Evolutionary conservation across 2,329 filamentous ascomycete genomes (phyloP), one percentile per base, ranked within the genome.

Genomic region (Lasiodiplodia sp.): DNA sequence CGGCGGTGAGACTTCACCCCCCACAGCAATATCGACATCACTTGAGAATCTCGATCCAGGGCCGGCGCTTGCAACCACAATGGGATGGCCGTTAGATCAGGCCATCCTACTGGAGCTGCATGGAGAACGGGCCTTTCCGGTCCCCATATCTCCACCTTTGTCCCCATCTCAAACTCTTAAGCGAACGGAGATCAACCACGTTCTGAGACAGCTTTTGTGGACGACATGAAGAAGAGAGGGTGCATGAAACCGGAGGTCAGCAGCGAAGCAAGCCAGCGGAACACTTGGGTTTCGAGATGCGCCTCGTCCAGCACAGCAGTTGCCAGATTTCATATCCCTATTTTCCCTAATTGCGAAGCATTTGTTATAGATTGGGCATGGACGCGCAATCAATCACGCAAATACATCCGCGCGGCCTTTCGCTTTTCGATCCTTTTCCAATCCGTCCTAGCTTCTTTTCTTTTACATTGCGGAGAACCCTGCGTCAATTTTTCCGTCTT

Each of bases 331-430:
- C 18, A n/a, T 44, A 18, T 63, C 25, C 18, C 49, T 7, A 14
- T 49, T 31, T 37, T n/a, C 23, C 53, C 25, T 23, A 51, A 23
- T 51, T 52, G 47, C 60, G 37, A 52, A 12, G 21, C 34, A 14
- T 21, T 14, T 38, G 44, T 31, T 64, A 52, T 64, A 38, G 60
- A 21, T 14, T 31, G 31, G 31, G 28, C 44, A 10, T 47, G 18
- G 60, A 64, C 60, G 40, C 60, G 60, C 60, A 64, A 64, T 25
- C 60, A 64, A 64, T 25, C 44, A 47, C 38, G 60, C 14, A n/a
- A 8, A 52, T 34, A 21, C 44, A 37, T 64, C 60, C 60, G 47
- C 60, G 60, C 60, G 60, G 44, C 60, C 60, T 60, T 21, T 51
- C 44, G 57, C 57, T 10, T 16, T 31, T 23, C 28, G 31, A 2